Percentiles rank a stretch among this genome's conserved stretches.
Conservation (phyloP, 306 rosid genomes). For the Sesbania bispinosa region DNA sequence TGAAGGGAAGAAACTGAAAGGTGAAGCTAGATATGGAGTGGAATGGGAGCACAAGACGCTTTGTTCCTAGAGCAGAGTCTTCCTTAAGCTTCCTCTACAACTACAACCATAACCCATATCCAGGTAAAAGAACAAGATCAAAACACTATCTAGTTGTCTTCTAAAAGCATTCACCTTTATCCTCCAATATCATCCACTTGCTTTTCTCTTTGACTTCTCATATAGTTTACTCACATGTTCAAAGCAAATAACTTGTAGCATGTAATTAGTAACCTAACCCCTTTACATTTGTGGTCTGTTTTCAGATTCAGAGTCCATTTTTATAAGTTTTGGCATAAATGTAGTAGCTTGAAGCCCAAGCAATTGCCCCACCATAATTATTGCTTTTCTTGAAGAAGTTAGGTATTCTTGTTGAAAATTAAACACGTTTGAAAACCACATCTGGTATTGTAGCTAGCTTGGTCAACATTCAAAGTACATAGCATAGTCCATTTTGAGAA, state of each 20-base stretch:
- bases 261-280: too few species aligned
- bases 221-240: too few species aligned
- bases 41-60: conserved; percentile 61
- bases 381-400: conserved; percentile 11
- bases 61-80: conserved; percentile 55
- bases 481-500: neutral
- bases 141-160: neutral
- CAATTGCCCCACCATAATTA: neutral
- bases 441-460: neutral
- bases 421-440: neutral
- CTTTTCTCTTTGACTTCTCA: too few species aligned
- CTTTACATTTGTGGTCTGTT: neutral
- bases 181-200: neutral
- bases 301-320: neutral
- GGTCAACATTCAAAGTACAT: neutral
- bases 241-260: too few species aligned
- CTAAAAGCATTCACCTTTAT: neutral
- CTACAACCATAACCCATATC: conserved; percentile 53
- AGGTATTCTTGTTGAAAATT: neutral
- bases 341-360: conserved; percentile 23
- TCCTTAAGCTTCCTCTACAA: conserved; percentile 74
- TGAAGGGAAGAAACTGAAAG: conserved; percentile 30
- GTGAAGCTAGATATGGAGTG: conserved; percentile 61
- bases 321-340: conserved; percentile 8
- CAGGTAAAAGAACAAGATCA: conserved; percentile 40